Percentiles rank a stretch among this genome's conserved stretches.
phyloP scores from a whole-genome alignment of 1,139 yeast species.

The Sugiyamaella novakii region DNA sequence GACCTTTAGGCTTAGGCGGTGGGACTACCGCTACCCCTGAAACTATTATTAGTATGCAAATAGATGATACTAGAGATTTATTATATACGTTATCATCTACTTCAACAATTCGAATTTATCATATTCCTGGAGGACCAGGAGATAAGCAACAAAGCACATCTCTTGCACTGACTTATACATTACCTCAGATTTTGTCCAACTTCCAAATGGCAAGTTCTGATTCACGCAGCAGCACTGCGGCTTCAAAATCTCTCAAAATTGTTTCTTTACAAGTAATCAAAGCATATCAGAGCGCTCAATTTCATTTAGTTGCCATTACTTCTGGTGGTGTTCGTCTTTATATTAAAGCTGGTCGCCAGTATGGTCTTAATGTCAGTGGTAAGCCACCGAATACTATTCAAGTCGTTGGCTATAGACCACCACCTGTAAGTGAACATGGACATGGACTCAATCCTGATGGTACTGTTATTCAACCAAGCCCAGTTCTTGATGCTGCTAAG shows the following conservation, averaged over 20 bases:
- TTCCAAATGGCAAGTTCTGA: constrained; percentile 40
- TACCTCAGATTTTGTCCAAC: constrained; percentile 38
- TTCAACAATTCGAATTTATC: constrained; percentile 81
- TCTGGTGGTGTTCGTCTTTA: constrained; percentile 81
- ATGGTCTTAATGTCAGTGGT: constrained; percentile 16
- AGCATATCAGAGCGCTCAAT: constrained; percentile 62
- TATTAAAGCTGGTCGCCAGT: constrained; percentile 41
- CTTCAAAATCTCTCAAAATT: constrained; percentile 49
- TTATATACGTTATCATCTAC: constrained; percentile 81
- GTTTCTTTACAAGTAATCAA: constrained; percentile 65
- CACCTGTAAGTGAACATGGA: constrained; percentile 25
- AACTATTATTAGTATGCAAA: constrained; percentile 59
- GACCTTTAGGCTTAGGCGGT: constrained; percentile 19
- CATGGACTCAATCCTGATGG: constrained; percentile 4
- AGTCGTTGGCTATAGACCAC: constrained; percentile 44
- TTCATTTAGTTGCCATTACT: constrained; percentile 83
- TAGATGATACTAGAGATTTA: constrained; percentile 76
- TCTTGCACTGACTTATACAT: constrained; percentile 42
- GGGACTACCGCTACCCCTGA: constrained; percentile 48
- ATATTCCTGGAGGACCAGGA: constrained; percentile 41
- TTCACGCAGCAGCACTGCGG: constrained; percentile 28
- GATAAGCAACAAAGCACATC: constrained; percentile 18
- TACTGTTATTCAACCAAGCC: neutral
- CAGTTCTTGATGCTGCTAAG: constrained; percentile 44
- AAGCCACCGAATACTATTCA: constrained; percentile 42